Base-by-base conservation (phyloP, 176 grass and related monocot genomes). In the Eleusine coracana region DNA sequence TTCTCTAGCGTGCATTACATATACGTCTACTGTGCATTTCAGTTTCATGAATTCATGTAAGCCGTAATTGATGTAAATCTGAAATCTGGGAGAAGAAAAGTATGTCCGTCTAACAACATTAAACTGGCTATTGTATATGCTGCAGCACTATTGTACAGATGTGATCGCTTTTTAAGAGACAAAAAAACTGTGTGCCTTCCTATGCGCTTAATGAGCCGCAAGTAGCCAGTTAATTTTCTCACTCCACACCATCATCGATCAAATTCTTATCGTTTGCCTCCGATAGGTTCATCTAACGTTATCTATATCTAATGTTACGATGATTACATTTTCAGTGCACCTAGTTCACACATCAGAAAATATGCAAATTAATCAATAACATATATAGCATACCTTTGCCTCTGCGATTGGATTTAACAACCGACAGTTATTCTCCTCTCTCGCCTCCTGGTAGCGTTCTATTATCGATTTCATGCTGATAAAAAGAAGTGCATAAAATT, bases 391-490 rank as follows among this genome's bases (percentile, higher is more conserved):
- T 87, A 87, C 78, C 77, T 80, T 86, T 49, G 70, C 70, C 70
- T 86, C 84, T 11, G 84, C 66, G 51, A 66, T 2, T 80, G 84
- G 38, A 80, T 86, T 86, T 44, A 87, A 28, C 39, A 75, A 27
- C 51, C 38, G 27, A 39, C 0, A 60, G 6, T 81, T 16, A 15
- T 74, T 10, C 27, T 87, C 85, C 50, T 48, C 78, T 75, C 52
- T 68, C 17, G 28, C 62, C 85, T 86, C 77, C 20, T 86, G 70
- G 70, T 86, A 86, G 16, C 77, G 70, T 54, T 80, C 77, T 58
- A 86, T 45, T 37, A 68, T 68, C 31, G 61, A 31, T 73, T 86
- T 58, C 84, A 86, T 80, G 49, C 84, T 86, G 61, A 80, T 66
- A 58, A 56, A 62, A 74, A 75, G 48, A 76, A 14, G 36, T 41